phyloP scores from a whole-genome alignment of 345 rosid genomes.

The Citrus unshiu region DNA sequence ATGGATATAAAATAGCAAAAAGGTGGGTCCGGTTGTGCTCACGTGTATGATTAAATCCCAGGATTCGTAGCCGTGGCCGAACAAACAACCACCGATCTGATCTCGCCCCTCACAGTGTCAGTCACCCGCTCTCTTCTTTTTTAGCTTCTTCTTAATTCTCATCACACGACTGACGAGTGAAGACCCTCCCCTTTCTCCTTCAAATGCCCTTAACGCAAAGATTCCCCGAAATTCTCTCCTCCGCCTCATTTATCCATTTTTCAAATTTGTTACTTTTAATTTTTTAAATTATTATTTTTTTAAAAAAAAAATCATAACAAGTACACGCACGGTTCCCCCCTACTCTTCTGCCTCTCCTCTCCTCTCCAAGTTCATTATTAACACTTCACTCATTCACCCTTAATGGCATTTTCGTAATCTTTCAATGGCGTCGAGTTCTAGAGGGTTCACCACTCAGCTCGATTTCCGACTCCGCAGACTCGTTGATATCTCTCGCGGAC shows the following conservation, averaged over 20 bases:
- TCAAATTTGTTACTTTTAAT: neutral
- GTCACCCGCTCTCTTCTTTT: neutral
- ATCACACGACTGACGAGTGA: too few species aligned
- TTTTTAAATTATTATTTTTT: neutral
- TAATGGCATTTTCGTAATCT: slow-evolving; percentile 45
- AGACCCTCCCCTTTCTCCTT: neutral
- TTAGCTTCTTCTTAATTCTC: too few species aligned
- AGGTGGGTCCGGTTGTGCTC: slow-evolving; percentile 22
- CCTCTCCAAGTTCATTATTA: too few species aligned
- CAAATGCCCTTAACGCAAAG: slow-evolving; percentile 16
- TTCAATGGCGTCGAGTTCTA: slow-evolving; percentile 59
- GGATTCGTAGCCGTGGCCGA: slow-evolving; percentile 23
- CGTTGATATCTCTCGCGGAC: slow-evolving; percentile 14
- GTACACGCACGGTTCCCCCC: neutral
- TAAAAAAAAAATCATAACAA: neutral
- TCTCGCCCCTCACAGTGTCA: neutral
- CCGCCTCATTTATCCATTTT: neutral
- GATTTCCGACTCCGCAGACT: slow-evolving; percentile 44
- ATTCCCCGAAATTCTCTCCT: slow-evolving; percentile 23
- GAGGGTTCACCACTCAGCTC: slow-evolving; percentile 51
- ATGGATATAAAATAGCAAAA: slow-evolving; percentile 3
- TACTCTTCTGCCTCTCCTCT: slow-evolving; percentile 4
- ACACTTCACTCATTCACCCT: neutral
- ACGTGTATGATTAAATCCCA: slow-evolving; percentile 33
- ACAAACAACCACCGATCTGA: slow-evolving; percentile 26